Conservation (phyloP, 1,284 basidiomycete species). For the Abortiporus biennis region DNA sequence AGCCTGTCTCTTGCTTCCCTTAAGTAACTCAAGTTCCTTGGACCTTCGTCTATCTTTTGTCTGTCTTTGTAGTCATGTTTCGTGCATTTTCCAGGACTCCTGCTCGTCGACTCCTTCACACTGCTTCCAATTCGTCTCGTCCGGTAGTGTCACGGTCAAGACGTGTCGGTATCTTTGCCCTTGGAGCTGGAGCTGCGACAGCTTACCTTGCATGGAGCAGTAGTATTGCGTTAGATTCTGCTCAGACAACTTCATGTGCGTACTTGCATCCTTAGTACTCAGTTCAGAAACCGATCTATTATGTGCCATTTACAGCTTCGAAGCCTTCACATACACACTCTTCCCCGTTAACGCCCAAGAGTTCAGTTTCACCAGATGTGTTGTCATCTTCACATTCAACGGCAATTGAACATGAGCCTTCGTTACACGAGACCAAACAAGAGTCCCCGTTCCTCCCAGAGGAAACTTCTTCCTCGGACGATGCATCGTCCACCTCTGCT, state of each 20-base stretch:
- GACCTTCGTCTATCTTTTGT: too few species aligned
- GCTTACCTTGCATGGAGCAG: slow-evolving; percentile 35
- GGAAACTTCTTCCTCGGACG: slow-evolving; percentile 8
- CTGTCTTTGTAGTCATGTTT: too few species aligned
- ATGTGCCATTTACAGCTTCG: slow-evolving; percentile 2
- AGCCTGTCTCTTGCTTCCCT: too few species aligned
- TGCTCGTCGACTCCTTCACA: slow-evolving; percentile 42
- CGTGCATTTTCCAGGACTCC: slow-evolving; percentile 26
- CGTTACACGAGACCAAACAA: slow-evolving; percentile 5
- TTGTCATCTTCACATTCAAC: not conserved
- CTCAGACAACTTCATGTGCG: slow-evolving; percentile 14
- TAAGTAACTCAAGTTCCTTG: too few species aligned
- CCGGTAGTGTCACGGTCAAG: slow-evolving; percentile 17
- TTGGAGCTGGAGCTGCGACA: slow-evolving; percentile 37
- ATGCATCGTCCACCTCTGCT: slow-evolving; percentile 7
- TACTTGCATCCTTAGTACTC: not conserved
- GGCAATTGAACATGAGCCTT: not conserved
- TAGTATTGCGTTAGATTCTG: slow-evolving; percentile 37
- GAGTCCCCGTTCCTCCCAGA: not conserved
- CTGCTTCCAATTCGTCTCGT: slow-evolving; percentile 24
- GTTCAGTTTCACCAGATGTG: not conserved
- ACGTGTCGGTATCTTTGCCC: slow-evolving; percentile 31
- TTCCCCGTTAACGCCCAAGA: not conserved
- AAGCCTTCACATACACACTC: not conserved
- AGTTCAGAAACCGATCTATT: not conserved